A percentile compares a stretch with the other conserved stretches of the same genome.
Conservation (phyloP, 768 basidiomycete genomes). For the Leccinum fibrillosum region DNA sequence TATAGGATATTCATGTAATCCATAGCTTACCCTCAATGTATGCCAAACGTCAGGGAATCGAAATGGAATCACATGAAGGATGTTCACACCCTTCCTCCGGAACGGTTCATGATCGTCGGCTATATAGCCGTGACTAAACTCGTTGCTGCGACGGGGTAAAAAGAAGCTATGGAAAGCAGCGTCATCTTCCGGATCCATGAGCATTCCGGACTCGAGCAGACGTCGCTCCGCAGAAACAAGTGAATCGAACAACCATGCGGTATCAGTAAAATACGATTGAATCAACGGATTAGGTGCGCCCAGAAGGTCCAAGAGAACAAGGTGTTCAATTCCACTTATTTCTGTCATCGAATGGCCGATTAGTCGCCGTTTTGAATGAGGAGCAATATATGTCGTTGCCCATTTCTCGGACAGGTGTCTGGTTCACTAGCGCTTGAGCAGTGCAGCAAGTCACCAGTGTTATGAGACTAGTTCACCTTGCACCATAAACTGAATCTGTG, state of each 20-base stretch:
- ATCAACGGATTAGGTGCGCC: slow-evolving; percentile 75
- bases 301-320: slow-evolving; percentile 90
- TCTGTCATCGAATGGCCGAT: slow-evolving; percentile 54
- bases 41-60: slow-evolving; percentile 95
- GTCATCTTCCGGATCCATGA: slow-evolving; percentile 45
- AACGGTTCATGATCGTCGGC: slow-evolving; percentile 97
- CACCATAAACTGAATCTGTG: slow-evolving; percentile 92
- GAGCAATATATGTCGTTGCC: slow-evolving; percentile 63
- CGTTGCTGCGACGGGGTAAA: slow-evolving; percentile 39
- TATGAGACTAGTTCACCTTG: slow-evolving; percentile 50
- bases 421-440: slow-evolving; percentile 1
- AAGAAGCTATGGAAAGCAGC: slow-evolving; percentile 65
- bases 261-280: slow-evolving; percentile 79
- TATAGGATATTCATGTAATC: not conserved
- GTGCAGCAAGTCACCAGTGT: not conserved
- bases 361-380: slow-evolving; percentile 58
- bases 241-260: slow-evolving; percentile 89
- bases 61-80: slow-evolving; percentile 85
- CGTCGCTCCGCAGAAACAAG: slow-evolving; percentile 70
- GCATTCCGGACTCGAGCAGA: slow-evolving; percentile 62
- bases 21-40: slow-evolving; percentile 54
- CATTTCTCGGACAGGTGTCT: slow-evolving; percentile 91
- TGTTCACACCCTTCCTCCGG: slow-evolving; percentile 72
- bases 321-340: slow-evolving; percentile 79
- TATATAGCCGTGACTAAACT: slow-evolving; percentile 54